phyloP scores from a whole-genome alignment of 768 basidiomycete genomes.

The Leccinum boreale region DNA sequence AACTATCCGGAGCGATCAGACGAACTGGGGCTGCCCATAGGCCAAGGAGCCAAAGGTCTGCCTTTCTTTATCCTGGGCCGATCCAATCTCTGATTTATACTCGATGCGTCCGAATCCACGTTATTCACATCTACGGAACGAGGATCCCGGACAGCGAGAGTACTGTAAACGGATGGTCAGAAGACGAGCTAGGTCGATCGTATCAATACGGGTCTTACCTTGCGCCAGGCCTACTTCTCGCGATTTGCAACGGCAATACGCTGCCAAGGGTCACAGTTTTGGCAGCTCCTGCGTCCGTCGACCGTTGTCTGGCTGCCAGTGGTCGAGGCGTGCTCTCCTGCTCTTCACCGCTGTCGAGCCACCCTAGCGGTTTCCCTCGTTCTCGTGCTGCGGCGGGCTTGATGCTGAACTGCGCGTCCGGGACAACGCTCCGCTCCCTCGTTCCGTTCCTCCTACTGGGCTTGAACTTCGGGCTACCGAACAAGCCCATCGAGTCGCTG shows the following conservation, averaged over 20 bases:
- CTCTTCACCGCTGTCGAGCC: conserved; percentile 8
- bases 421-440: not conserved
- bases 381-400: not conserved
- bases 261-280: not conserved
- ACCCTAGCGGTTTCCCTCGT: not conserved
- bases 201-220: conserved; percentile 11
- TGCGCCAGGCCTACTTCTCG: conserved; percentile 9
- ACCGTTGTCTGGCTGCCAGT: conserved; percentile 3
- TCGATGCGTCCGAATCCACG: conserved; percentile 23
- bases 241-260: conserved; percentile 17
- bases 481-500: not conserved
- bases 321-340: conserved; percentile 26
- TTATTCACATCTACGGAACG: conserved; percentile 13
- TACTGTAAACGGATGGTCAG: conserved; percentile 1
- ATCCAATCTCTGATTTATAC: conserved; percentile 5
- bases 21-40: conserved; percentile 9
- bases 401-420: not conserved
- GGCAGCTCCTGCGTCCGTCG: not conserved
- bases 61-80: not conserved
- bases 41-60: conserved; percentile 3
- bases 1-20: not conserved
- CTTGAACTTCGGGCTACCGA: not conserved
- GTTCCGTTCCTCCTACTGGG: not conserved
- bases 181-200: not conserved
- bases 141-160: not conserved